A percentile compares a stretch with the other conserved stretches of the same genome.
Conservation (phyloP, 306 rosid species). For the Quercus rubra region DNA sequence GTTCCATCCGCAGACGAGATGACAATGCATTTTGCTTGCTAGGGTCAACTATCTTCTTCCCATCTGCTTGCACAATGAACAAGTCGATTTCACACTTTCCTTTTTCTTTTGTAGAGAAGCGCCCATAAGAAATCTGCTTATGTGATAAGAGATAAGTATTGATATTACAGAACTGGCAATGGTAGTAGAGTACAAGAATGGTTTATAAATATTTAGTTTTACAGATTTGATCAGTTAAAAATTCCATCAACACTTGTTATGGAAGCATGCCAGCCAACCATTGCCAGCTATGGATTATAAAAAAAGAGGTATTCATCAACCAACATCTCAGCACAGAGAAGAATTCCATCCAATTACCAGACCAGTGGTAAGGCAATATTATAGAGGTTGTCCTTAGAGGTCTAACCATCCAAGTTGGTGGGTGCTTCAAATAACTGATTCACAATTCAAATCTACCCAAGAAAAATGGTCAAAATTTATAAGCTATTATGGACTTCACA, state of each 20-base stretch:
- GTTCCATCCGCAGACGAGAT: conserved; percentile 66
- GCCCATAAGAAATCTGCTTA: conserved; percentile 87
- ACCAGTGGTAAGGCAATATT: no score
- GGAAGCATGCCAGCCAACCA: background rate
- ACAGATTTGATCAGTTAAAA: background rate
- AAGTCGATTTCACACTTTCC: conserved; percentile 81
- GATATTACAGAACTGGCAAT: conserved; percentile 14
- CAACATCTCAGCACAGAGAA: no score
- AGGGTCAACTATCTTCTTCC: conserved; percentile 79
- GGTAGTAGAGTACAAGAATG: background rate
- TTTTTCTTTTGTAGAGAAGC: conserved; percentile 55
- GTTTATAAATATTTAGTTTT: background rate
- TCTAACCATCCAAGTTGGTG: background rate
- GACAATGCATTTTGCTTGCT: conserved; percentile 70
- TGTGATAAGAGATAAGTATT: conserved; percentile 23
- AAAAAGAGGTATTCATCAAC: no score
- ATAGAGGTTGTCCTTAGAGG: no score
- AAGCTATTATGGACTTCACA: background rate
- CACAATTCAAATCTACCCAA: background rate
- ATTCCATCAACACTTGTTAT: background rate
- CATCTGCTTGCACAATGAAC: conserved; percentile 89
- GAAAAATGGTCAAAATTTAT: background rate
- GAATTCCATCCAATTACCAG: no score
- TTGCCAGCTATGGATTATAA: background rate
- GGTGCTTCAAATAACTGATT: no score